These are phyloP conservation scores for Leishmania mexicana DNA, from an alignment of 208 protist genomes.

Conservation along the genomic window DNA sequence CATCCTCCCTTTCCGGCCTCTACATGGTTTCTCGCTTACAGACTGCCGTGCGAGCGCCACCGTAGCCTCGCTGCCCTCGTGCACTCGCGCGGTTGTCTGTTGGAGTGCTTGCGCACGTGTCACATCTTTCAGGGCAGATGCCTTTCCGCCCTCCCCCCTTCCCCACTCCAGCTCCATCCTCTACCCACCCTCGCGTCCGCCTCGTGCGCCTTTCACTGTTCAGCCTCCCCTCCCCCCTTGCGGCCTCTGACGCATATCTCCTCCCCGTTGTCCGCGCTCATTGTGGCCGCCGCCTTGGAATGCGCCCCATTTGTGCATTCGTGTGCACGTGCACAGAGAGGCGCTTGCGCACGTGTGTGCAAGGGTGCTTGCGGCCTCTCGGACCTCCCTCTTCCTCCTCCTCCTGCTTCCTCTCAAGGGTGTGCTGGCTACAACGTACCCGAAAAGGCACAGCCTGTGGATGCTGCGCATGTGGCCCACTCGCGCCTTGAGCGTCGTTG, in stretches of 20 bases:
- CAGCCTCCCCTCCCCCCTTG: neutral
- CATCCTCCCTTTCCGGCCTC: neutral
- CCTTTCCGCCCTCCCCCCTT: neutral
- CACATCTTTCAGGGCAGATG: neutral
- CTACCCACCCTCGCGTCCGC: neutral
- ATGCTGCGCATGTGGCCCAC: neutral
- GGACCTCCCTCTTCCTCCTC: neutral
- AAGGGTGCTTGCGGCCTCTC: neutral
- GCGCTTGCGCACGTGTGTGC: neutral
- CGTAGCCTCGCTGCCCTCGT: neutral
- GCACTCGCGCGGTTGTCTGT: neutral
- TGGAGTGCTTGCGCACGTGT: neutral
- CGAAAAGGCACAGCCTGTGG: neutral
- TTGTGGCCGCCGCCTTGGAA: neutral
- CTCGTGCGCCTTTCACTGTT: neutral
- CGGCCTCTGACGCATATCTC: neutral
- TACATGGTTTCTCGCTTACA: neutral
- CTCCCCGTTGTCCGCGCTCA: neutral
- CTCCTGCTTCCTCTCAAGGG: neutral
- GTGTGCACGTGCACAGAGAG: neutral
- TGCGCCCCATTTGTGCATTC: neutral
- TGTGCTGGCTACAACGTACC: neutral
- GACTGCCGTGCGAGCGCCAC: neutral
- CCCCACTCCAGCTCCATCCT: neutral
- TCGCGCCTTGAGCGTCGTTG: neutral